These are phyloP conservation scores for Taxawa tesnikishii DNA, from an alignment of 2,329 filamentous ascomycete genomes.

Conservation along the genomic window DNA sequence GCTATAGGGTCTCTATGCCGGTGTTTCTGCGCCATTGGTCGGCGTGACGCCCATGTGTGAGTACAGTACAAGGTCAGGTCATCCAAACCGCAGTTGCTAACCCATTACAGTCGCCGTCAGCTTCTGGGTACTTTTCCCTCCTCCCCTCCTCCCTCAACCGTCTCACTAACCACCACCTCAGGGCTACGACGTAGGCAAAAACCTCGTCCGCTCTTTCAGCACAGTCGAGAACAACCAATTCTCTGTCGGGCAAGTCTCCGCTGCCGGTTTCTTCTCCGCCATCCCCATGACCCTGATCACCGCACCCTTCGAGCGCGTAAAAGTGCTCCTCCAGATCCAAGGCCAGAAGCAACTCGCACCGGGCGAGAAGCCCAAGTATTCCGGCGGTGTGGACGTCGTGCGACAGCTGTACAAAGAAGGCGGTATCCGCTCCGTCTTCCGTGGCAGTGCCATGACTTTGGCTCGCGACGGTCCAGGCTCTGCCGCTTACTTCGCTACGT, in stretches of 20 bases:
- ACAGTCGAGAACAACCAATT: slow-evolving; percentile 57
- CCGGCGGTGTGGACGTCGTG: slow-evolving; percentile 78
- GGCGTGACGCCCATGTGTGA: slow-evolving; percentile 98
- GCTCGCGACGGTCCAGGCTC: slow-evolving; percentile 87
- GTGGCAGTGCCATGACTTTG: slow-evolving; percentile 79
- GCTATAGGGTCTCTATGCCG: slow-evolving; percentile 74
- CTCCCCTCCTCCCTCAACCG: not conserved
- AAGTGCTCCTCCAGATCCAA: slow-evolving; percentile 96
- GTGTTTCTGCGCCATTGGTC: slow-evolving; percentile 85
- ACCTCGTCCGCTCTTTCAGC: slow-evolving; percentile 60
- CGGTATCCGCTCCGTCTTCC: slow-evolving; percentile 82
- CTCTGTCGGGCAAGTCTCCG: slow-evolving; percentile 75
- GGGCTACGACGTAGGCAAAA: slow-evolving; percentile 94
- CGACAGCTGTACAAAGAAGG: slow-evolving; percentile 86
- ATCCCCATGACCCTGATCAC: slow-evolving; percentile 97
- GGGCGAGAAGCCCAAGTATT: slow-evolving; percentile 87
- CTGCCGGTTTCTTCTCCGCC: slow-evolving; percentile 93
- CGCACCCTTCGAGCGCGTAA: slow-evolving; percentile 97
- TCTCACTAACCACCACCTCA: slow-evolving; percentile 23
- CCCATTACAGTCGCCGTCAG: slow-evolving; percentile 45
- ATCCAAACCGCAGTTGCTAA: slow-evolving; percentile 9
- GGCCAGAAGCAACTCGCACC: slow-evolving; percentile 75
- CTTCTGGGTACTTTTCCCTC: slow-evolving; percentile 42
- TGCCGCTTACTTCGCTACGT: slow-evolving; percentile 93
- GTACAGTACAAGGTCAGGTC: slow-evolving; percentile 24